Evolutionary conservation across 768 basidiomycete genomes (phyloP).

Genomic region (Kwoniella bestiolae): DNA sequence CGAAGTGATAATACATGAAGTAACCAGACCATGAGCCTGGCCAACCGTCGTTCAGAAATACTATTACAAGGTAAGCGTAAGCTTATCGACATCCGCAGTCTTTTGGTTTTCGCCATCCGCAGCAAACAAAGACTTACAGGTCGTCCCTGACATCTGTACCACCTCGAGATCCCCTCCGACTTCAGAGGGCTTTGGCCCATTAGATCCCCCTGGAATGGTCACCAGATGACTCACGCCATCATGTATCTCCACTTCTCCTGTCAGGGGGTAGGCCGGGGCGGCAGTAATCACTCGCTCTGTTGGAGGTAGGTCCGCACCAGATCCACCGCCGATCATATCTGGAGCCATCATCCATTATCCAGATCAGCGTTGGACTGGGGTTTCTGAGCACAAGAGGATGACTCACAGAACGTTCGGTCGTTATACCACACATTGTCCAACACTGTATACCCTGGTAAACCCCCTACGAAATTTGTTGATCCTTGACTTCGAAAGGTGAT

Average conservation of each 20-base stretch:
- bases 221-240: background rate
- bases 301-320: background rate
- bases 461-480: constrained; percentile 9
- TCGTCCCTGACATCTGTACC: background rate
- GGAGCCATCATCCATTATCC: background rate
- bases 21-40: constrained; percentile 14
- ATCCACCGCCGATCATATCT: background rate
- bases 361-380: too few relatives aligned
- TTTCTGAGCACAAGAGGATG: background rate
- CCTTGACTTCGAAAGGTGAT: constrained; percentile 1
- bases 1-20: constrained; percentile 20
- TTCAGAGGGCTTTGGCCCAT: background rate
- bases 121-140: background rate
- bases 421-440: constrained; percentile 18
- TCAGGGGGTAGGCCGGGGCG: too few relatives aligned
- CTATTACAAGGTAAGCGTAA: background rate
- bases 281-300: background rate
- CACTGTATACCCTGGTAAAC: constrained; percentile 17
- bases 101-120: too few relatives aligned
- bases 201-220: background rate
- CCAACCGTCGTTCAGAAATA: constrained; percentile 11
- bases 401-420: constrained; percentile 10
- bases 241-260: background rate
- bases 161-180: background rate
- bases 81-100: background rate